A percentile compares a stretch with the other conserved stretches of the same genome.
Conservation (phyloP, 1,139 yeast species). For the Yamadazyma atmosphaerica region DNA sequence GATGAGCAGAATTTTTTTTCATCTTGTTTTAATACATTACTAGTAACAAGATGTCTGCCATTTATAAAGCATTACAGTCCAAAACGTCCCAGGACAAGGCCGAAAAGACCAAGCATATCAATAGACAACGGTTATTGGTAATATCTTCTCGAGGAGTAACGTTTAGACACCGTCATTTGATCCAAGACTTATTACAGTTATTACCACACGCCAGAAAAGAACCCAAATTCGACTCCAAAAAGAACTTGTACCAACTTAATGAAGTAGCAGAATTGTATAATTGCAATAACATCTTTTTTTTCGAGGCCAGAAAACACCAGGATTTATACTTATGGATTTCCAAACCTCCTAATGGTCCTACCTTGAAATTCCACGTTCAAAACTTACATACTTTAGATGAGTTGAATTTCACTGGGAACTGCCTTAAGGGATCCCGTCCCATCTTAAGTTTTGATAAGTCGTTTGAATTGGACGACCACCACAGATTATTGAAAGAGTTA, state of each 20-base stretch:
- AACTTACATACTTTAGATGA: conserved; percentile 96
- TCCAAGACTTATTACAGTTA: conserved; percentile 73
- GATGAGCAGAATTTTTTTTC: conserved; percentile 18
- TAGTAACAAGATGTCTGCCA: conserved; percentile 51
- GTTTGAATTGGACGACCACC: conserved; percentile 62
- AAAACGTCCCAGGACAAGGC: conserved; percentile 42
- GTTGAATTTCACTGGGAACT: conserved; percentile 93
- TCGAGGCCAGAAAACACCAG: conserved; percentile 95
- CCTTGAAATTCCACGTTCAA: conserved; percentile 89
- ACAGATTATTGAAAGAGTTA: conserved; percentile 78
- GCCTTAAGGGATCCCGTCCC: conserved; percentile 96
- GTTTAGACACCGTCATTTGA: conserved; percentile 91
- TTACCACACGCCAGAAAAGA: conserved; percentile 96
- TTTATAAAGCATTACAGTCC: conserved; percentile 68
- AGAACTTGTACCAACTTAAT: conserved; percentile 82
- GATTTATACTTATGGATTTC: conserved; percentile 94
- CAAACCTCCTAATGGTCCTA: conserved; percentile 98
- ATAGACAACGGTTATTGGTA: conserved; percentile 79
- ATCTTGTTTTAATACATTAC: background rate
- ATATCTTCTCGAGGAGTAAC: conserved; percentile 95
- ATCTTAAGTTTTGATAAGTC: conserved; percentile 81
- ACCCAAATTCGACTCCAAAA: conserved; percentile 92
- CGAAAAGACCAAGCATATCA: conserved; percentile 58
- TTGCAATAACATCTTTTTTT: conserved; percentile 92
- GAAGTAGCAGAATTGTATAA: conserved; percentile 96